These are phyloP conservation scores for Didymella exigua DNA, from an alignment of 2,329 filamentous ascomycete genomes.

Conservation along the genomic window DNA sequence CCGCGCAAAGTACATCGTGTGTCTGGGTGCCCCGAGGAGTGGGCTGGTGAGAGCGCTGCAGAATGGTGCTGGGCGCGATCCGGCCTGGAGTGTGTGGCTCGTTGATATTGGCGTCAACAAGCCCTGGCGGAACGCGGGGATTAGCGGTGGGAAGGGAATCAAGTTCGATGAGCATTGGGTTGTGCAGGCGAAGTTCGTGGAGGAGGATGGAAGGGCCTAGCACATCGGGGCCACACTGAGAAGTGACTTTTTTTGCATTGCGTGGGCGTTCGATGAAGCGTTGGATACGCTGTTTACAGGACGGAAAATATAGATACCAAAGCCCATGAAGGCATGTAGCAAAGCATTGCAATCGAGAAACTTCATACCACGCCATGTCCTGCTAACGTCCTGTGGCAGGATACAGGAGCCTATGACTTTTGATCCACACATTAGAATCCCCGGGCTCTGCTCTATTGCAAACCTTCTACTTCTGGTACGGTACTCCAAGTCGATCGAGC, in stretches of 20 bases:
- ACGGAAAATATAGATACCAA: constrained; percentile 12
- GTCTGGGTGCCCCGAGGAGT: constrained; percentile 83
- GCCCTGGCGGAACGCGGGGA: constrained; percentile 84
- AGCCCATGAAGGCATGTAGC: constrained; percentile 6
- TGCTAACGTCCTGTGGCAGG: too few species aligned
- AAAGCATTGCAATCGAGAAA: background rate
- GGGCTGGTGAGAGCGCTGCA: constrained; percentile 80
- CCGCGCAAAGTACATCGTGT: constrained; percentile 80
- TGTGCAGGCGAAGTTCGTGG: constrained; percentile 64
- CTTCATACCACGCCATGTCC: too few species aligned
- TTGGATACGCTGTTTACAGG: constrained; percentile 4
- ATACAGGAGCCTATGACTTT: too few species aligned
- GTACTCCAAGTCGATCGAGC: too few species aligned
- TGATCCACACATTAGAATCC: too few species aligned
- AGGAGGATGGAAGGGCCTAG: constrained; percentile 20
- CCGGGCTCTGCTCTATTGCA: too few species aligned
- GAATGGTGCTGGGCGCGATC: constrained; percentile 58
- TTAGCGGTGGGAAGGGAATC: constrained; percentile 79
- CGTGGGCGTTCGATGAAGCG: constrained; percentile 23
- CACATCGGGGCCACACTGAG: background rate
- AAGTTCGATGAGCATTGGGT: constrained; percentile 91
- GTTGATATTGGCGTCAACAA: constrained; percentile 86
- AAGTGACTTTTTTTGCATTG: constrained; percentile 24
- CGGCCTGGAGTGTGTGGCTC: constrained; percentile 78
- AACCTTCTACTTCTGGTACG: too few species aligned